phyloP scores from a whole-genome alignment of 495 filamentous ascomycete genomes.

The Pseudomonodictys pantanalensis region DNA sequence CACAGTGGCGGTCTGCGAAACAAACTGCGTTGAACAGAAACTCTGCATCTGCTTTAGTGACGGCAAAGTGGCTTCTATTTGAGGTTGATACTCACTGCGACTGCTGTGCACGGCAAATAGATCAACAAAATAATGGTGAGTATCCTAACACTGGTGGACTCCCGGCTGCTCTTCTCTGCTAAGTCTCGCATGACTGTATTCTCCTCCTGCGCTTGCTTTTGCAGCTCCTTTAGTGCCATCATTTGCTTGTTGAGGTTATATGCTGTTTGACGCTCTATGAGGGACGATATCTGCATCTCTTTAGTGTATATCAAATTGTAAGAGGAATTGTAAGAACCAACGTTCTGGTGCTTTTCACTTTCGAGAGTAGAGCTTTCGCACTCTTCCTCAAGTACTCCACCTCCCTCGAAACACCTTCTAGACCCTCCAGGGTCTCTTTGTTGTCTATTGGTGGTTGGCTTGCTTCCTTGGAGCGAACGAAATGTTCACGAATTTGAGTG shows the following conservation, averaged over 20 bases:
- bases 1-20: background rate
- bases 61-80: background rate
- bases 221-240: background rate
- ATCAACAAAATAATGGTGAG: constrained; percentile 18
- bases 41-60: constrained; percentile 1
- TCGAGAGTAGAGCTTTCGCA: constrained; percentile 4
- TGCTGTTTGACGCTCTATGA: constrained; percentile 5
- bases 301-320: background rate
- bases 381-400: background rate
- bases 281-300: constrained; percentile 6
- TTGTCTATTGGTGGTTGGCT: too few species aligned
- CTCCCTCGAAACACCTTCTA: background rate
- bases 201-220: constrained; percentile 10
- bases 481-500: constrained; percentile 10
- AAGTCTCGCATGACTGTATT: constrained; percentile 5
- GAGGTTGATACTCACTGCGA: constrained; percentile 2
- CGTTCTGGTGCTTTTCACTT: constrained; percentile 9
- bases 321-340: background rate
- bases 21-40: constrained; percentile 13
- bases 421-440: background rate
- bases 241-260: constrained; percentile 12
- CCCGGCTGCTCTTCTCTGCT: constrained; percentile 17
- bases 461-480: too few species aligned
- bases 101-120: constrained; percentile 11
- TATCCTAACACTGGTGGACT: constrained; percentile 8